A percentile compares a stretch with the other conserved stretches of the same genome.
These are phyloP conservation scores for Starmera caribaea DNA, from an alignment of 805 yeast genomes.

Conservation along the genomic window DNA sequence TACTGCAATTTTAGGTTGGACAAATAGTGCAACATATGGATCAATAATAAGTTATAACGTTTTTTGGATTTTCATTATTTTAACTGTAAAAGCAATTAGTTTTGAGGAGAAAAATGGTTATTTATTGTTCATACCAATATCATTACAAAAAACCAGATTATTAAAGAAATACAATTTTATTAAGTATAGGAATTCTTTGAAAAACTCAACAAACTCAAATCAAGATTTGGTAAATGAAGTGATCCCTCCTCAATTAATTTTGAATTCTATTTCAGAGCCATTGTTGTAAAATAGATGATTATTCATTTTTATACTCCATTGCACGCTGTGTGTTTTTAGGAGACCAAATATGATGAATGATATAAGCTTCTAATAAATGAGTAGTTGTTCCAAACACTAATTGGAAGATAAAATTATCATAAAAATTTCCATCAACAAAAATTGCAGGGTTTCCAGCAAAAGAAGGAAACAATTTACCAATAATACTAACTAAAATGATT, in stretches of 20 bases:
- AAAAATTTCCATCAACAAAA: no score
- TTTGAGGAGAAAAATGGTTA: slow-evolving; percentile 50
- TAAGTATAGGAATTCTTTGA: slow-evolving; percentile 1
- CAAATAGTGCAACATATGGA: slow-evolving; percentile 86
- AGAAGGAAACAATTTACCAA: no score
- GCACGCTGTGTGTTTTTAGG: no score
- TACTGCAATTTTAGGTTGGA: slow-evolving; percentile 90
- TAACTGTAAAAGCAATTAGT: slow-evolving; percentile 34
- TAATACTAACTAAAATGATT: no score
- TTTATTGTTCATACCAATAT: slow-evolving; percentile 51
- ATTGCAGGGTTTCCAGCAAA: no score
- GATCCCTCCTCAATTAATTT: slow-evolving; percentile 1
- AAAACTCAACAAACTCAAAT: no score
- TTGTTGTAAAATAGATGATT: no score
- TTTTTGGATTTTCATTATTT: slow-evolving; percentile 53
- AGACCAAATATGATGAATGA: no score
- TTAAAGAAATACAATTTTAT: slow-evolving; percentile 22
- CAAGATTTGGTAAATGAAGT: slow-evolving; percentile 1
- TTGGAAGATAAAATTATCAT: no score
- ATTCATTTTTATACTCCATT: no score
- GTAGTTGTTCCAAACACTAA: no score
- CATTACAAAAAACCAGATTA: slow-evolving; percentile 49
- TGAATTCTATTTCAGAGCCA: background rate
- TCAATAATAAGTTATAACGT: slow-evolving; percentile 63
- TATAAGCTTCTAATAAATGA: no score